Base-by-base conservation (phyloP, 1,284 basidiomycete genomes). In the Leccinum angustisporum region DNA sequence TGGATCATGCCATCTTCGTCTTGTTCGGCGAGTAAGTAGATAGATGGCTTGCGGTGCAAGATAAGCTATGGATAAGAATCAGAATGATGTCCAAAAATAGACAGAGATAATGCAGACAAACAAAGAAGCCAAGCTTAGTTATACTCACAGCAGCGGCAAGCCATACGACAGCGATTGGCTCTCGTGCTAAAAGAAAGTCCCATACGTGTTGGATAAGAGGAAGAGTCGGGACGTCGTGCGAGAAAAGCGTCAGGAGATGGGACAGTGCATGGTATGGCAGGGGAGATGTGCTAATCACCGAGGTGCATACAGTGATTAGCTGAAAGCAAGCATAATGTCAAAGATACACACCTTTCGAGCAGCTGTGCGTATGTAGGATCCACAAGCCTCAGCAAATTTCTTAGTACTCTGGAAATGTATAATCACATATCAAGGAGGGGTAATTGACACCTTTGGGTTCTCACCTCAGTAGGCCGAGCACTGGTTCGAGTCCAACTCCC, bases 261-360 rank as follows among this genome's bases (percentile, higher is more conserved):
- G 94, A 92, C 8, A 98, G 83, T 0, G 94, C 93, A 72, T 91
- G 95, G 74, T 91, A 94, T 0, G 93, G 94, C 3, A 94, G 78
- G 0, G 89, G 86, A 0, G 88, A 83, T 25, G 78, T 77, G 55
- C 83, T 84, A 62, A 31, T 66, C 55, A 62, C 56, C 27, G 31
- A 52, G 31, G 36, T n/a, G 16, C 25, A 59, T 53, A 51, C 51
- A 53, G 14, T 54, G 55, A 58, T 56, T 56, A 63, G 38, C 14
- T 21, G 16, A 25, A 52, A 57, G 18, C n/a, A n/a, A 56, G 13
- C 16, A 57, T 30, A 38, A 57, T 57, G 21, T 53, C 21, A 21
- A 62, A n/a, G 38, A 46, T n/a, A 74, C 82, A 51, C 69, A 90
- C 91, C 76, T 77, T 74, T 92, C 88, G 3, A 94, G 81, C 18